Evolutionary conservation across 2,329 filamentous ascomycete species (phyloP), one percentile per base, ranked within the genome.

Genomic region (Trichoderma hamatum): DNA sequence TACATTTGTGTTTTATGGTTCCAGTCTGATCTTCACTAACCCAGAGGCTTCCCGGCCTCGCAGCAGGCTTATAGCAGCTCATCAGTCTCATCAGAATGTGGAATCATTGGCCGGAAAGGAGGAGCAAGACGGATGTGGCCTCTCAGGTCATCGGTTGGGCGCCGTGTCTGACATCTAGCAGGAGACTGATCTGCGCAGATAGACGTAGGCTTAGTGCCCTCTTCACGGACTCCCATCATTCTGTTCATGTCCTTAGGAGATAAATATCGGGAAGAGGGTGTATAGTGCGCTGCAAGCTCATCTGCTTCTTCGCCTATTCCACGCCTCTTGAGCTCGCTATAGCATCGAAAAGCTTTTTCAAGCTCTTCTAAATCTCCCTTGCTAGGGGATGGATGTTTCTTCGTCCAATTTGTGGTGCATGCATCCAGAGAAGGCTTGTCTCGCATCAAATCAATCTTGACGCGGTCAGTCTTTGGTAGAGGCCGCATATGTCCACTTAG

Each of bases 301-400:
- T 81, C 76, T 16, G 72, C 59, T 30, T 77, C 74, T 14, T 74
- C 69, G 2, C 72, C 46, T 6, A 67, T 63, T 3, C 70, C 71
- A 28, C 70, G 51, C 16, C 71, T 69, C 34, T 73, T 73, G 5
- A 76, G 67, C 28, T 71, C 70, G 11, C 73, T 72, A 61, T 80
- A 81, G 24, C 75, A 73, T 64, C 75, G 76, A 21, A 83, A 77
- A 1, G 78, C 79, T 36, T 71, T 68, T 60, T 80, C 78, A 28
- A 83, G 73, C n/a, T 78, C 73, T 60, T 82, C 77, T 26, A 84
- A 73, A 11, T 77, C 78, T 34, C 76, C 74, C 69, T 83, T 83
- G 74, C 79, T 82, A 2, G 82, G 82, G 2, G 82, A 83, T 6
- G 82, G 82, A 49, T 84, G 82, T 68, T 83, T 84, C 75, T 84